A percentile compares a stretch with the other conserved stretches of the same genome.
These are phyloP conservation scores for Sugiyamaella chiloensis DNA, from an alignment of 805 yeast species.

Conservation along the genomic window DNA sequence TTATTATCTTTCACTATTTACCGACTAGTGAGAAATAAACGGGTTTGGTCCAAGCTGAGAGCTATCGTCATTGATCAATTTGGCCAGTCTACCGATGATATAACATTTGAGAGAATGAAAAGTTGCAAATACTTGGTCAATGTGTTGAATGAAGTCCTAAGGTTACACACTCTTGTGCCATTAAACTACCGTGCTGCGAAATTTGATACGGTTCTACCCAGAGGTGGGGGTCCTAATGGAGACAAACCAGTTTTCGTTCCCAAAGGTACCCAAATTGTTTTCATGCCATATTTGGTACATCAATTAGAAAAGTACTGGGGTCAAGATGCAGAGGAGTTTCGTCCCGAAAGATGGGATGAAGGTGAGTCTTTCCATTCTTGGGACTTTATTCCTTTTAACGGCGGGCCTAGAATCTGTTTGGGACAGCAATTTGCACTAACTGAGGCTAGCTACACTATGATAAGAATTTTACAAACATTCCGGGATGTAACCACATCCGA, in stretches of 20 bases:
- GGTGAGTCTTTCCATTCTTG: conserved; percentile 38
- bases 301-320: conserved; percentile 43
- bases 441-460: conserved; percentile 47
- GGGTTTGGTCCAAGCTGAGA: conserved; percentile 36
- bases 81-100: conserved; percentile 27
- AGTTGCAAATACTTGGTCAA: conserved; percentile 45
- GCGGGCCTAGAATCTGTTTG: conserved; percentile 54
- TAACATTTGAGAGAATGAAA: conserved; percentile 50
- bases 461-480: conserved; percentile 36
- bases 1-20: conserved; percentile 44
- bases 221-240: conserved; percentile 48
- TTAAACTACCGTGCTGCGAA: conserved; percentile 45
- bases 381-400: conserved; percentile 53
- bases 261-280: conserved; percentile 44
- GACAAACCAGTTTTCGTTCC: conserved; percentile 40
- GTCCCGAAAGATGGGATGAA: conserved; percentile 48
- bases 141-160: conserved; percentile 47
- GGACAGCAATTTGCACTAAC: conserved; percentile 57
- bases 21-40: conserved; percentile 43
- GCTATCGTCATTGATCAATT: conserved; percentile 38
- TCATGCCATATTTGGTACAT: conserved; percentile 44
- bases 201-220: conserved; percentile 48
- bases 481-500: conserved; percentile 11
- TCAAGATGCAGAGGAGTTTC: conserved; percentile 42
- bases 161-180: conserved; percentile 53